phyloP scores from a whole-genome alignment of 2,329 filamentous ascomycete genomes.

The Monosporascus sp. region DNA sequence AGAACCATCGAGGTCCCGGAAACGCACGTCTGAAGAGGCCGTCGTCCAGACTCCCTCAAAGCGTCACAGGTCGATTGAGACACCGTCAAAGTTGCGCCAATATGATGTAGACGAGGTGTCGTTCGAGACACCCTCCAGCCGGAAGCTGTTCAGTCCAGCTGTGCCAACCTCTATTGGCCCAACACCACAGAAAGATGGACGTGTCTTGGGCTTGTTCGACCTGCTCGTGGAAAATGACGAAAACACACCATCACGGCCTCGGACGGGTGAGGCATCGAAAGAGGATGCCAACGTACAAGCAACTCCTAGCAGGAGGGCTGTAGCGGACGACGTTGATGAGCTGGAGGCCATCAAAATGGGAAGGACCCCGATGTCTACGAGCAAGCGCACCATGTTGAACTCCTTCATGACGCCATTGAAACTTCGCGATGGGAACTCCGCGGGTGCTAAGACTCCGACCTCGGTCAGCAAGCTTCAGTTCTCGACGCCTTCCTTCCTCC shows the following conservation, averaged over 20 bases:
- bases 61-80: constrained; percentile 39
- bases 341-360: constrained; percentile 29
- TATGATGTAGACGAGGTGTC: constrained; percentile 28
- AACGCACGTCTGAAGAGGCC: constrained; percentile 34
- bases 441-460: constrained; percentile 38
- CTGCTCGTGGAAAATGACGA: constrained; percentile 49
- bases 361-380: constrained; percentile 47
- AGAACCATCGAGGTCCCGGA: constrained; percentile 29
- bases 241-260: constrained; percentile 43
- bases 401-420: constrained; percentile 62
- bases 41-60: constrained; percentile 46
- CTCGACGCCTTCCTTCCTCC: constrained; percentile 66
- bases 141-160: constrained; percentile 55
- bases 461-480: constrained; percentile 54
- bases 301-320: constrained; percentile 41
- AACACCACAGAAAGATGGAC: constrained; percentile 74
- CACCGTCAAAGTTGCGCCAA: constrained; percentile 37
- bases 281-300: constrained; percentile 23
- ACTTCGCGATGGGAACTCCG: constrained; percentile 33
- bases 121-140: constrained; percentile 50
- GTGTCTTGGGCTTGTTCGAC: constrained; percentile 73
- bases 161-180: constrained; percentile 63
- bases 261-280: constrained; percentile 33
- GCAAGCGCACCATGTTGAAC: constrained; percentile 57
- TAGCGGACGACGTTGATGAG: constrained; percentile 19